Evolutionary conservation across 179 eudicot species (phyloP), one percentile per base, ranked within the genome.

Genomic region (Silene noctiflora): DNA sequence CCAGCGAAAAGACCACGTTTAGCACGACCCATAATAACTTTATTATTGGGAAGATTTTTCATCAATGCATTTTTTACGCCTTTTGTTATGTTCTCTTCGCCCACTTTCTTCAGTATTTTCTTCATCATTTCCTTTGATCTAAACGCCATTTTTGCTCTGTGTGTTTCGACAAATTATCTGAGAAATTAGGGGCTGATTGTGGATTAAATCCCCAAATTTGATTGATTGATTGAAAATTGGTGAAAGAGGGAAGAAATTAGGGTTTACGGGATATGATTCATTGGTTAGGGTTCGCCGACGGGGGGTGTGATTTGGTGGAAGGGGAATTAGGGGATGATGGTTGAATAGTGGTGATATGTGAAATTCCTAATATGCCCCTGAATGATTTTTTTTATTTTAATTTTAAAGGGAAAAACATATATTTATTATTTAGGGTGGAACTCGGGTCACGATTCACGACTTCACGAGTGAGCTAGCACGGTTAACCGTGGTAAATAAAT

Each of bases 1-100:
- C 99, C 97, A 25, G 94, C 99, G 66, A 80, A 95, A 77, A 95
- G 84, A 55, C 99, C 99, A 1, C 99, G 92, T 55, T 95, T 87
- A 60, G 99, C 99, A 9, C 98, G 87, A 17, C 94, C 92, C 99
- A 95, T 95, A 17, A 95, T 89, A 21, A 93, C 87, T 77, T 88
- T 91, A 65, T 73, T 77, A 59, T 95, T 82, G 0, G 98, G 99
- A 3, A 90, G 12, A 48, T 79, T 83, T 75, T 87, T 88, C 76
- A 80, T 79, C 42, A 95, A 75, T 44, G 87, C 82, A 1, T 88
- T 91, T 76, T 93, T 93, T 21, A 88, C 84, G 11, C 92, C 93
- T 0, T 89, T 84, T 4, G 81, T 78, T 35, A 95, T 84, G 80
- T 87, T 87, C 62, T 90, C 97, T 44, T 92, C 96, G 0, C 99